A percentile compares a stretch with the other conserved stretches of the same genome.
Evolutionary conservation across 352 stramenopile genomes (phyloP).

Genomic region (Peronospora belbahrii): DNA sequence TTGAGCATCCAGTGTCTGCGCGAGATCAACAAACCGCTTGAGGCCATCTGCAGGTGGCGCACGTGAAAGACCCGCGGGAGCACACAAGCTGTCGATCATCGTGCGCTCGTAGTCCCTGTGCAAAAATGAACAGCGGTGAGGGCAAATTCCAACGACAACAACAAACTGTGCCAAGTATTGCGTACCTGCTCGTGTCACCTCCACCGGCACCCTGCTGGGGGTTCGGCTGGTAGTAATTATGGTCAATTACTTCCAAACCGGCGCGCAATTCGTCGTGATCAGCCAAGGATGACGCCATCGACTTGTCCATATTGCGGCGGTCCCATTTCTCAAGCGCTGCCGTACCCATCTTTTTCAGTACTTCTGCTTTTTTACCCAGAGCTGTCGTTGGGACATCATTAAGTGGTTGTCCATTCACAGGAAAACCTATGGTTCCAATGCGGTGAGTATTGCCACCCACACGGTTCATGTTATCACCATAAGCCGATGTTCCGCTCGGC

Average conservation of each 20-base stretch:
- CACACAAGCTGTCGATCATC: slow-evolving; percentile 80
- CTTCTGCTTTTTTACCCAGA: slow-evolving; percentile 68
- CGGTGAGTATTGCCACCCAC: slow-evolving; percentile 38
- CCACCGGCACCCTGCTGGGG: slow-evolving; percentile 49
- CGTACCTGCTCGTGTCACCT: slow-evolving; percentile 68
- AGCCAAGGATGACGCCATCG: slow-evolving; percentile 80
- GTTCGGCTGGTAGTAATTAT: slow-evolving; percentile 69
- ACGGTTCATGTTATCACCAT: slow-evolving; percentile 51
- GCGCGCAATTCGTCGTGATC: slow-evolving; percentile 80
- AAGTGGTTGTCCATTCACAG: slow-evolving; percentile 42
- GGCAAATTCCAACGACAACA: background rate
- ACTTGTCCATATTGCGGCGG: slow-evolving; percentile 86
- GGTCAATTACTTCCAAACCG: slow-evolving; percentile 54
- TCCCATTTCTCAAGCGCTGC: slow-evolving; percentile 80
- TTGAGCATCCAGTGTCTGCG: slow-evolving; percentile 76
- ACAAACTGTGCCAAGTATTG: background rate
- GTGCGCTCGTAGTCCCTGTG: slow-evolving; percentile 75
- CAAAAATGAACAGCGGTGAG: slow-evolving; percentile 3
- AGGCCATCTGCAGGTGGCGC: slow-evolving; percentile 68
- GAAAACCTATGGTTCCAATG: slow-evolving; percentile 36
- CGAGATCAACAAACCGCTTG: slow-evolving; percentile 80
- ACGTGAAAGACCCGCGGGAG: slow-evolving; percentile 61
- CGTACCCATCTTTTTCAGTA: slow-evolving; percentile 75
- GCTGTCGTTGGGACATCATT: slow-evolving; percentile 39
- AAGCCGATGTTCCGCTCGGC: slow-evolving; percentile 23